Evolutionary conservation across 371 early-diverging fungal genomes (phyloP).

Genomic region (Saksenaea oblongispora): DNA sequence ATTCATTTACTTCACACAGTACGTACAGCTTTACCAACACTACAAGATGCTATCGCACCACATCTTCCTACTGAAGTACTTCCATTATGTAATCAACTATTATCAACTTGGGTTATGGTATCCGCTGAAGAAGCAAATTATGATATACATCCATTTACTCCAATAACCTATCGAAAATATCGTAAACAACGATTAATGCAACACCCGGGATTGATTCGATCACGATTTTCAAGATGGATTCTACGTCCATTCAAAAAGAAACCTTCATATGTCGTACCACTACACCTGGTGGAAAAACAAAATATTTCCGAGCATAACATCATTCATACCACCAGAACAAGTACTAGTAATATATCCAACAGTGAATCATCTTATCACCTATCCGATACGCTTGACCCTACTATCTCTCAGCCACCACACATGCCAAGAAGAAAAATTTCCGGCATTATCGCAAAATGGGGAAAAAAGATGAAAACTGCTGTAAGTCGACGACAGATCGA

Average conservation of each 20-base stretch:
- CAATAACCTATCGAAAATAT: background rate
- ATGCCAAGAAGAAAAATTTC: background rate
- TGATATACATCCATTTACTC: background rate
- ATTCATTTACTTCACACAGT: background rate
- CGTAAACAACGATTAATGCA: background rate
- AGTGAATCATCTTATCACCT: background rate
- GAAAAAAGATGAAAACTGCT: constrained; percentile 18
- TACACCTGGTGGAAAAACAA: background rate
- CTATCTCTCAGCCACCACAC: background rate
- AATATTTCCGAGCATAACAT: constrained; percentile 1
- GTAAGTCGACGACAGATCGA: background rate
- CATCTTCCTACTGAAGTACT: background rate
- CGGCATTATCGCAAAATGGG: constrained; percentile 12
- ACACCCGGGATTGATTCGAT: background rate
- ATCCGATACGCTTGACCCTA: background rate
- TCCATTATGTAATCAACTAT: background rate
- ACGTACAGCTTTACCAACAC: background rate
- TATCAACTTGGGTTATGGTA: background rate
- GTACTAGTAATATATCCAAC: background rate
- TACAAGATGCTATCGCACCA: background rate
- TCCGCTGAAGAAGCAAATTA: background rate
- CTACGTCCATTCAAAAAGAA: constrained; percentile 1
- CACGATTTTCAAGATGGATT: background rate
- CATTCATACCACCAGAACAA: background rate
- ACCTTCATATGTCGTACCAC: background rate